Evolutionary conservation across 306 rosid species (phyloP), one percentile per base, ranked within the genome.

Genomic region (Vigna trinervia): DNA sequence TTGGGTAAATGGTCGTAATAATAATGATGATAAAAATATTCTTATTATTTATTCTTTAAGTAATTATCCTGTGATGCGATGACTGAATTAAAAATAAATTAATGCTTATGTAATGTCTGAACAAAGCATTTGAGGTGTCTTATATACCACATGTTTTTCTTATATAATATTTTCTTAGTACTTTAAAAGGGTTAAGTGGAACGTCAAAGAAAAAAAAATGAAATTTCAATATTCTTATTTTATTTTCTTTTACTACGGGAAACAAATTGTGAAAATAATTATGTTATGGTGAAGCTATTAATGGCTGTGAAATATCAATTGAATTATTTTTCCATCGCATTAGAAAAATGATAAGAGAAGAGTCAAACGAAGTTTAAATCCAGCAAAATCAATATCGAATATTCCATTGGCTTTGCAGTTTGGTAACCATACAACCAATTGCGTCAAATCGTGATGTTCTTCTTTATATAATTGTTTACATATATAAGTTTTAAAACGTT

Each of bases 381-480:
- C 56, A 43, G 6, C 14, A 45, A 56, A 4, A 23, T 72, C 39
- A 19, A 38, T 3, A 54, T 72, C 39, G 6, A 73, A 45, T 45
- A 45, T 67, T 12, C 72, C 1, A 13, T 57, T 45, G 78, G 78
- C 4, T 28, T n/a, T 54, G 83, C 34, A 38, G 69, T 73, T 54
- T 73, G 83, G 79, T 46, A 36, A 74, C 56, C 80, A 26, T 66
- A 70, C 74, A 73, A 38, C 53, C 79, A 65, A 60, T 39, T 39
- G 8, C 41, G 6, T 36, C 41, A 36, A 36, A 36, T 36, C 41
- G 6, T 36, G 9, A 36, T 36, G 38, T 34, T 8, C 6, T 6
- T 36, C 8, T 36, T 6, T 6, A 36, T 36, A 36, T 36, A 36
- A 5, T 36, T 36, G 41, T 36, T 7, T 34, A 34, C 6, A 34